Evolutionary conservation across 1,139 yeast species (phyloP).

Genomic region (Candida buenavistaensis): DNA sequence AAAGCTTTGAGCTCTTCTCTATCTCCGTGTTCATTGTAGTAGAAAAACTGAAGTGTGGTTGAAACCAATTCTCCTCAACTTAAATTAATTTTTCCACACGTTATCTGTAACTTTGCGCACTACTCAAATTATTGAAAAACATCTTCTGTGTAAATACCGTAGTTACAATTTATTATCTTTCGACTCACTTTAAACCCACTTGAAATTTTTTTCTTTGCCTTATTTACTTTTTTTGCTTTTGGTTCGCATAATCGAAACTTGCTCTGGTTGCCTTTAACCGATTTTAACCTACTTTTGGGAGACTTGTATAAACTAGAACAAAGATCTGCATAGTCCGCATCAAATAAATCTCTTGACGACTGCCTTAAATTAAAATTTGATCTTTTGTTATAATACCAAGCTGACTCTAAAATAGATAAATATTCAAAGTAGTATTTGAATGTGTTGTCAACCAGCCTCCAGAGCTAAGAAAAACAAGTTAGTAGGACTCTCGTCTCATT

Average conservation of each 20-base stretch:
- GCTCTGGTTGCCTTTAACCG: not conserved
- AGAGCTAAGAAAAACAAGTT: constrained; percentile 19
- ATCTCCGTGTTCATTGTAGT: constrained; percentile 10
- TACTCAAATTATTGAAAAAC: constrained; percentile 9
- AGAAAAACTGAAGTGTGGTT: not conserved
- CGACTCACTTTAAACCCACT: constrained; percentile 8
- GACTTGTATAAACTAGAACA: not conserved
- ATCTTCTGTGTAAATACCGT: constrained; percentile 16
- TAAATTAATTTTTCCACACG: not conserved
- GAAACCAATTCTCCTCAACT: not conserved
- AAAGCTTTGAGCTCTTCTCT: constrained; percentile 4
- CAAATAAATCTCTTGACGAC: not conserved
- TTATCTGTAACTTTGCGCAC: constrained; percentile 1
- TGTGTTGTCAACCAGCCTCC: constrained; percentile 17
- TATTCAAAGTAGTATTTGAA: constrained; percentile 22
- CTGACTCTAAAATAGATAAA: constrained; percentile 21
- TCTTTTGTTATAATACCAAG: constrained; percentile 18
- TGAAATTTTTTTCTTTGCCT: not conserved
- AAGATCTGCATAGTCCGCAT: constrained; percentile 1
- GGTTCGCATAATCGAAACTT: constrained; percentile 11
- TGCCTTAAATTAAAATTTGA: constrained; percentile 7
- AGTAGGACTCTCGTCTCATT: too few species aligned
- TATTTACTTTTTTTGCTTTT: not conserved
- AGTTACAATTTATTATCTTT: constrained; percentile 6
- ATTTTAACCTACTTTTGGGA: not conserved